Conservation (phyloP, 345 rosid species). For the Brassica nigra region DNA sequence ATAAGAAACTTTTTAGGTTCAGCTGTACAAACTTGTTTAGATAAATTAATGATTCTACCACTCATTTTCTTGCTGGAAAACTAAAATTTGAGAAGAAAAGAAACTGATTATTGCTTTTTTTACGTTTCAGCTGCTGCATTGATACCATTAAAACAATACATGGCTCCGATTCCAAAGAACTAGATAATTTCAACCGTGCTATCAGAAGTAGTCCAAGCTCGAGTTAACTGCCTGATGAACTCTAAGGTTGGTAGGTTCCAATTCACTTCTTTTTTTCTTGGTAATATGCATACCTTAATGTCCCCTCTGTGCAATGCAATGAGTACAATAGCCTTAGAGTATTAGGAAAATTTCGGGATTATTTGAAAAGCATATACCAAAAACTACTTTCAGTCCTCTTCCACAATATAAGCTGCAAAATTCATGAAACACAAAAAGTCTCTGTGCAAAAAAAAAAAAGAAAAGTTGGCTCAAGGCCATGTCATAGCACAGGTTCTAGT, state of each 20-base stretch:
- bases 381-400: slow-evolving; percentile 10
- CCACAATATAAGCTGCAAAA: slow-evolving; percentile 10
- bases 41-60: background rate
- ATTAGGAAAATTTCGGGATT: background rate
- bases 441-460: background rate
- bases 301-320: background rate
- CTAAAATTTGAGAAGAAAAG: background rate
- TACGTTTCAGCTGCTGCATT: slow-evolving; percentile 54
- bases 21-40: background rate
- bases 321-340: background rate
- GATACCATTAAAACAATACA: slow-evolving; percentile 74
- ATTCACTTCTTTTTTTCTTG: slow-evolving; percentile 20
- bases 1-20: background rate
- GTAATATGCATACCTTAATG: background rate
- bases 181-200: slow-evolving; percentile 55
- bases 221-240: slow-evolving; percentile 2
- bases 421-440: slow-evolving; percentile 10
- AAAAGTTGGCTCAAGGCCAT: background rate
- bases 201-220: slow-evolving; percentile 42
- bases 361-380: slow-evolving; percentile 2
- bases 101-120: background rate
- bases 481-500: slow-evolving; percentile 47
- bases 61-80: background rate
- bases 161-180: slow-evolving; percentile 63
- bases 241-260: background rate